Percentiles rank a stretch among this genome's conserved stretches.
Evolutionary conservation across 805 yeast species (phyloP).

Genomic region (Clavispora phyllophila): DNA sequence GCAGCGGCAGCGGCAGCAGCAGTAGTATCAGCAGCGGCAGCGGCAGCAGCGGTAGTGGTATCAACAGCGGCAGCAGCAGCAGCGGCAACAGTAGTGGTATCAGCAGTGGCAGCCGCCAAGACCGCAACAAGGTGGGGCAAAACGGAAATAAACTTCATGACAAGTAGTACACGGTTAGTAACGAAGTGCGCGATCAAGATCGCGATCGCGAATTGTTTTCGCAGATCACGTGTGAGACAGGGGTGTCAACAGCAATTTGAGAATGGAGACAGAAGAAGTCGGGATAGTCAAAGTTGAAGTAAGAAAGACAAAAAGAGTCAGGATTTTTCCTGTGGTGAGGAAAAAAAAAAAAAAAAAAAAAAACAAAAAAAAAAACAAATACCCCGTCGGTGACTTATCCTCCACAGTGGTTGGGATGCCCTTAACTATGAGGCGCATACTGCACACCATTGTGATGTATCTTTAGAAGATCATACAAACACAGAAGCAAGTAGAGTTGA

Average conservation of each 20-base stretch:
- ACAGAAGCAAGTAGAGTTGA: no score
- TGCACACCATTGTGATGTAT: no score
- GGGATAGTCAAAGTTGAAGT: no score
- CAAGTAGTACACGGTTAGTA: not conserved
- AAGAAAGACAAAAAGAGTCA: no score
- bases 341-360: no score
- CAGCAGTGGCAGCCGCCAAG: slow-evolving; percentile 15
- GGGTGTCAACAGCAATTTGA: not conserved
- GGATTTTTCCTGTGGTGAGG: no score
- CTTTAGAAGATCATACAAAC: no score
- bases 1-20: slow-evolving; percentile 7
- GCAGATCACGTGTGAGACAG: not conserved
- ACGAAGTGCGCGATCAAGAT: not conserved
- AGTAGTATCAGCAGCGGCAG: slow-evolving; percentile 7
- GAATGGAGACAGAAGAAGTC: not conserved
- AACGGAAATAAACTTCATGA: not conserved
- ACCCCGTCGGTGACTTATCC: no score
- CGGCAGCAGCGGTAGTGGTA: slow-evolving; percentile 9
- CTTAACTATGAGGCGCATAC: no score
- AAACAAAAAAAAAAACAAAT: no score
- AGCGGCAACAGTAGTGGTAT: slow-evolving; percentile 11
- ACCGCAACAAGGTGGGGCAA: slow-evolving; percentile 8
- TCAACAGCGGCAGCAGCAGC: slow-evolving; percentile 14
- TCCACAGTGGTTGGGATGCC: no score
- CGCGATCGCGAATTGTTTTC: not conserved